Evolutionary conservation across 352 stramenopile genomes (phyloP).

Genomic region (Thraustochytrium sp.): DNA sequence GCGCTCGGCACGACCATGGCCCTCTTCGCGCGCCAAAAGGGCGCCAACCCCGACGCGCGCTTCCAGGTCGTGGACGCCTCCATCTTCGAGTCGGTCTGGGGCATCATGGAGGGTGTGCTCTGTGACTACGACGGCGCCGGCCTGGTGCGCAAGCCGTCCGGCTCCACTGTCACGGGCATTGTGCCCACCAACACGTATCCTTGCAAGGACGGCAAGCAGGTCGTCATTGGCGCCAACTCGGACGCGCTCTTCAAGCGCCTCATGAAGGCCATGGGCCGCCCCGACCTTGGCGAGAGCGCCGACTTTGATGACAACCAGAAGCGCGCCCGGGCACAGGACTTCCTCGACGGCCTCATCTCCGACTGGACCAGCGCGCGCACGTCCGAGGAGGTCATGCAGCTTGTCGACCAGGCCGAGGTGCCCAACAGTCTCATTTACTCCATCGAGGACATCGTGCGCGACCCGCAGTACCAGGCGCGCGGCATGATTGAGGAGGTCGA

Average conservation of each 20-base stretch:
- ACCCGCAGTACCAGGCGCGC: slow-evolving; percentile 38
- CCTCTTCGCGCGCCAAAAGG: slow-evolving; percentile 63
- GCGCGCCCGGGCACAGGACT: not conserved
- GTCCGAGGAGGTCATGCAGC: not conserved
- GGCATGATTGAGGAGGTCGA: slow-evolving; percentile 45
- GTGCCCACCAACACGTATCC: slow-evolving; percentile 74
- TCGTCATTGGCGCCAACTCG: slow-evolving; percentile 74
- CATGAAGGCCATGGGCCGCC: slow-evolving; percentile 9
- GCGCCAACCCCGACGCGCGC: slow-evolving; percentile 6
- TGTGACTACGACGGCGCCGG: slow-evolving; percentile 73
- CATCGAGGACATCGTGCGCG: slow-evolving; percentile 42
- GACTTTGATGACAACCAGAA: slow-evolving; percentile 27
- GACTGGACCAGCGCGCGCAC: not conserved
- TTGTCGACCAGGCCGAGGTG: slow-evolving; percentile 31
- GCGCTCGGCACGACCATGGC: slow-evolving; percentile 71
- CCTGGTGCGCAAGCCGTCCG: slow-evolving; percentile 68
- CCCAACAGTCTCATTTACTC: slow-evolving; percentile 46
- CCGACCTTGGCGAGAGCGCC: slow-evolving; percentile 1
- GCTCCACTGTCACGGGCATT: slow-evolving; percentile 75
- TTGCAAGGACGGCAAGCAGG: slow-evolving; percentile 68
- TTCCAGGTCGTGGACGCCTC: slow-evolving; percentile 72
- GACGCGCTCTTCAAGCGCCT: slow-evolving; percentile 62
- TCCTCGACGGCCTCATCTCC: slow-evolving; percentile 33
- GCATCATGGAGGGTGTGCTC: slow-evolving; percentile 72
- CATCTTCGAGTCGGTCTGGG: slow-evolving; percentile 79